Base-by-base conservation (phyloP, 2,329 filamentous ascomycete genomes). In the Elsinoe australis region DNA sequence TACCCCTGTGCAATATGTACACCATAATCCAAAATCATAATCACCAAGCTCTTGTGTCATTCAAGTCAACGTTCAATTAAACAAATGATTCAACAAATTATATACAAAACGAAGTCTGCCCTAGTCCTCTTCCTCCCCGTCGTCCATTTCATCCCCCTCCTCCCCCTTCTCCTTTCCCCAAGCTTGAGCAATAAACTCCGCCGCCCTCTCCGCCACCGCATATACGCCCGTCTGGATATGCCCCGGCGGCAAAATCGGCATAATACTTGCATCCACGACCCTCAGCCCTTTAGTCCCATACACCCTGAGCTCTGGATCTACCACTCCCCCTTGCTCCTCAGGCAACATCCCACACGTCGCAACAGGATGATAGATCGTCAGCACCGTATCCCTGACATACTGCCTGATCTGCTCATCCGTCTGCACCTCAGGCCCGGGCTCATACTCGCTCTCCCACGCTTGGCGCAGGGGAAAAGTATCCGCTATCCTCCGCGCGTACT, bases 211-310 rank as follows among this genome's bases (percentile, higher is more conserved):
- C 10, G 56, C 58, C 26, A 59, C 51, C 0, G 53, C 55, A 46
- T 60, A 59, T 2, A 58, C 51, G 4, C 39, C 44, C 22, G 52
- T 57, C 47, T 54, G 54, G 1, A 53, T 52, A 49, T 60, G 56
- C 1, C 51, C 56, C 14, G 49, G 49, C 5, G 53, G 22, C 14
- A 52, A 51, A 14, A 58, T 50, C 1, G 58, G 54, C 52, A 62
- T 57, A 14, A 62, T 59, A 34, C 61, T 63, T 3, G 61, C 61
- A 55, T 64, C 62, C 31, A 62, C 58, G 3, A 64, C 58, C 1
- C 61, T 55, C 50, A 64, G 39, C 2, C 54, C 48, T 8, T 58
- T 46, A 5, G 57, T 57, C 0, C 61, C 61, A 46, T 59, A 60
- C 2, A 64, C 60, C 44, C 54, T 57, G 47, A 63, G 46, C 34